These are phyloP conservation scores for Ilex aquifolium DNA, from an alignment of 257 asterid genomes.

Conservation along the genomic window DNA sequence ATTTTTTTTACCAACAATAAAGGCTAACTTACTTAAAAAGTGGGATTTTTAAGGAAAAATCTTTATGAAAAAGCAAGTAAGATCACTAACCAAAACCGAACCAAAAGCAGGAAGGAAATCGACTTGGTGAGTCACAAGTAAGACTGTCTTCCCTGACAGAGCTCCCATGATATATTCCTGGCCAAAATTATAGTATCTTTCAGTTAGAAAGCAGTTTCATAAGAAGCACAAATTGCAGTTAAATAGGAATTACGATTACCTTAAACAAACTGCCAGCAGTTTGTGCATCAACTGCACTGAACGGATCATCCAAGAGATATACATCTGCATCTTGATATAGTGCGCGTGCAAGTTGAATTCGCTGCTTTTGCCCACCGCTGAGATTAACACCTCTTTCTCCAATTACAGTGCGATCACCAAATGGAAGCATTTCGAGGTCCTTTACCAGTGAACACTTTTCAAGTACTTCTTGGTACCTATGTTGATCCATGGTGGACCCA, in stretches of 20 bases:
- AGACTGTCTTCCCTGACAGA: constrained; percentile 24
- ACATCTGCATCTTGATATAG: neutral
- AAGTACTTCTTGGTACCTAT: neutral
- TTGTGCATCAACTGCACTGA: neutral
- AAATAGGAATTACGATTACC: neutral
- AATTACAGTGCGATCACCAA: neutral
- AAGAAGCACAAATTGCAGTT: too few relatives aligned
- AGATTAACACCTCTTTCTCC: constrained; percentile 3
- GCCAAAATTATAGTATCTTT: neutral
- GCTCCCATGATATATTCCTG: constrained; percentile 36
- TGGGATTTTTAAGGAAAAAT: too few relatives aligned
- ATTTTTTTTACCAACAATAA: too few relatives aligned
- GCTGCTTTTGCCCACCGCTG: neutral
- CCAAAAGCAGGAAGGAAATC: constrained; percentile 40
- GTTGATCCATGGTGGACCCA: neutral
- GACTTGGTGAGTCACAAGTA: constrained; percentile 44
- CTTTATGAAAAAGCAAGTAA: neutral
- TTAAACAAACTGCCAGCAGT: neutral
- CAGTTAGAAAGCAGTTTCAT: too few relatives aligned
- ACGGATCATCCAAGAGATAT: neutral
- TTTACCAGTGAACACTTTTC: neutral
- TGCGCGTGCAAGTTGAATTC: neutral
- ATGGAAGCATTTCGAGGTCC: neutral
- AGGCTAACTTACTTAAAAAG: too few relatives aligned
- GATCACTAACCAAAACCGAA: constrained; percentile 31